These are phyloP conservation scores for Blastobotrys raffinosifermentans DNA, from an alignment of 1,139 yeast species.

Conservation along the genomic window DNA sequence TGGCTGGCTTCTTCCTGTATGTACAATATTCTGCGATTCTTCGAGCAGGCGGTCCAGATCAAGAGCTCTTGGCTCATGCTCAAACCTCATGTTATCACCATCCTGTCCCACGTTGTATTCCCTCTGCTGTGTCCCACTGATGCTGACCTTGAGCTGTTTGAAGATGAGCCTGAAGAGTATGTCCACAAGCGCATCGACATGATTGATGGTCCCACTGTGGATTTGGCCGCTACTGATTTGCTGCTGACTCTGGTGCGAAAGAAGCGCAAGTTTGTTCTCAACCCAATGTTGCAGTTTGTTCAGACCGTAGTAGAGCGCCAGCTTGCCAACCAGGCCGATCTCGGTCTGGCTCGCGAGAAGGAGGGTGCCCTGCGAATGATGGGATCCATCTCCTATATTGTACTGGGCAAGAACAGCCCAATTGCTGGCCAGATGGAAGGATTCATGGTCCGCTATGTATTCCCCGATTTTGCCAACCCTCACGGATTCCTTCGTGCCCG, in stretches of 20 bases:
- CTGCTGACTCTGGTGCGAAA: conserved; percentile 65
- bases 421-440: conserved; percentile 60
- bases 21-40: conserved; percentile 60
- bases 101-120: conserved; percentile 68
- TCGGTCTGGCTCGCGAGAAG: conserved; percentile 60
- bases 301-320: conserved; percentile 47
- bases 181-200: conserved; percentile 73
- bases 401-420: conserved; percentile 53
- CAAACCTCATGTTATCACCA: conserved; percentile 60
- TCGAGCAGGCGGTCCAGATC: conserved; percentile 64
- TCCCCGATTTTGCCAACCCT: conserved; percentile 64
- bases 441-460: conserved; percentile 55
- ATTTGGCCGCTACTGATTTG: conserved; percentile 76
- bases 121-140: conserved; percentile 74
- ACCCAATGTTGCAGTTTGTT: conserved; percentile 60
- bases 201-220: conserved; percentile 70
- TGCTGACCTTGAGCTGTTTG: conserved; percentile 66
- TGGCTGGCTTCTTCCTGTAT: conserved; percentile 70
- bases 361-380: conserved; percentile 80
- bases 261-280: conserved; percentile 52
- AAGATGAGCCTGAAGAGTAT: conserved; percentile 86
- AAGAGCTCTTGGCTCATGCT: conserved; percentile 66
- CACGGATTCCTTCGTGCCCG: conserved; percentile 78
- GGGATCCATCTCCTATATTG: conserved; percentile 61
- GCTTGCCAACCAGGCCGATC: conserved; percentile 38